Conservation (phyloP, 306 rosid species). For the Styphnolobium japonicum region DNA sequence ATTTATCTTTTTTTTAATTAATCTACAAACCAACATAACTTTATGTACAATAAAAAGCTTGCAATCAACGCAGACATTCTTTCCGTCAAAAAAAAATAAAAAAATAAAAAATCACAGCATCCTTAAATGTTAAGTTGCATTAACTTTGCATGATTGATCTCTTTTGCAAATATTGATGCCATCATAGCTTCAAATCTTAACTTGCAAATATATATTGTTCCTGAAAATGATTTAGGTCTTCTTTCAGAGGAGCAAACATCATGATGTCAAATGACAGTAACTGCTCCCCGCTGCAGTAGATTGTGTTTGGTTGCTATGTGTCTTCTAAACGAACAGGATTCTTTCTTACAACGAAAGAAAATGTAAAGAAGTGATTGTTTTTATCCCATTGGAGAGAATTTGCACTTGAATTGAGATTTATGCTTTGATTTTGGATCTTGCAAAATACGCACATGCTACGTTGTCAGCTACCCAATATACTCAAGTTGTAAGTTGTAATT, state of each 20-base stretch:
- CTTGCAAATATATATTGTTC: not conserved
- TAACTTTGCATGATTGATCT: not conserved
- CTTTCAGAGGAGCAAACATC: not conserved
- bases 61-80: too few relatives aligned
- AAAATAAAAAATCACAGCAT: too few relatives aligned
- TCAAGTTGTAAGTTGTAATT: not conserved
- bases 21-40: not conserved
- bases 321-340: slow-evolving; percentile 10
- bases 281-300: not conserved
- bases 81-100: too few relatives aligned
- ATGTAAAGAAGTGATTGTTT: not conserved
- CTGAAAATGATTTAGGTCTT: not conserved
- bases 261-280: slow-evolving; percentile 17
- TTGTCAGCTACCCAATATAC: not conserved
- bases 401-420: not conserved
- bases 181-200: slow-evolving; percentile 3
- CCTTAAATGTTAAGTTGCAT: slow-evolving; percentile 21
- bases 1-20: not conserved
- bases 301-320: slow-evolving; percentile 3
- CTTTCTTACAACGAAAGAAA: slow-evolving; percentile 25
- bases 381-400: not conserved
- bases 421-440: not conserved
- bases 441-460: not conserved
- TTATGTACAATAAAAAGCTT: slow-evolving; percentile 14
- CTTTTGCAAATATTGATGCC: not conserved